Evolutionary conservation across 441 rosid species (phyloP).

Genomic region (Hura crepitans): DNA sequence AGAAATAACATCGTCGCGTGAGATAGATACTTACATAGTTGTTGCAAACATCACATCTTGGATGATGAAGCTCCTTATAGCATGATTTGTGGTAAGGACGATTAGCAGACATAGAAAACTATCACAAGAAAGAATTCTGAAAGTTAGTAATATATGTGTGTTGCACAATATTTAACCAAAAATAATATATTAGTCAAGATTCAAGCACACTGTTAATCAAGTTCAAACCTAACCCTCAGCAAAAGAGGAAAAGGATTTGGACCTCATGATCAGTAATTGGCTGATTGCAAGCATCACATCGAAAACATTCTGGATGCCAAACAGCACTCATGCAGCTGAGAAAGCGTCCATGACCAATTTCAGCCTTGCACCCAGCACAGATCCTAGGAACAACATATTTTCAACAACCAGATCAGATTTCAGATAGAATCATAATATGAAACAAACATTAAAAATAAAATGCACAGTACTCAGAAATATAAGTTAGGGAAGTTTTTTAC

Average conservation of each 20-base stretch:
- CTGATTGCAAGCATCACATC: slow-evolving; percentile 68
- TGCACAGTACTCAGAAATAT: not conserved
- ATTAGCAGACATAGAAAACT: slow-evolving; percentile 81
- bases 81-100: slow-evolving; percentile 82
- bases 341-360: slow-evolving; percentile 79
- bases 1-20: not conserved
- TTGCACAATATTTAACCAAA: not conserved
- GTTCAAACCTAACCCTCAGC: slow-evolving; percentile 9
- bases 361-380: slow-evolving; percentile 77
- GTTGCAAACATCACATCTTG: slow-evolving; percentile 84
- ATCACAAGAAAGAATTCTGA: slow-evolving; percentile 24
- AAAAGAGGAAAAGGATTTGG: slow-evolving; percentile 12
- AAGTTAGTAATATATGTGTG: slow-evolving; percentile 20
- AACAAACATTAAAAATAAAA: not conserved
- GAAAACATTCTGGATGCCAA: slow-evolving; percentile 97
- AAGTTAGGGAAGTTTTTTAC: not conserved
- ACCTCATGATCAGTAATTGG: slow-evolving; percentile 93
- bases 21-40: slow-evolving; percentile 57
- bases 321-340: slow-evolving; percentile 77
- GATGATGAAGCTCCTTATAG: slow-evolving; percentile 77
- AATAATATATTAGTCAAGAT: not conserved
- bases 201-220: slow-evolving; percentile 8
- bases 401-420: slow-evolving; percentile 24
- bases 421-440: not conserved
- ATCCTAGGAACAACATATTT: slow-evolving; percentile 39